These are phyloP conservation scores for Wickerhamomyces sp. DNA, from an alignment of 1,139 yeast genomes.

Conservation along the genomic window DNA sequence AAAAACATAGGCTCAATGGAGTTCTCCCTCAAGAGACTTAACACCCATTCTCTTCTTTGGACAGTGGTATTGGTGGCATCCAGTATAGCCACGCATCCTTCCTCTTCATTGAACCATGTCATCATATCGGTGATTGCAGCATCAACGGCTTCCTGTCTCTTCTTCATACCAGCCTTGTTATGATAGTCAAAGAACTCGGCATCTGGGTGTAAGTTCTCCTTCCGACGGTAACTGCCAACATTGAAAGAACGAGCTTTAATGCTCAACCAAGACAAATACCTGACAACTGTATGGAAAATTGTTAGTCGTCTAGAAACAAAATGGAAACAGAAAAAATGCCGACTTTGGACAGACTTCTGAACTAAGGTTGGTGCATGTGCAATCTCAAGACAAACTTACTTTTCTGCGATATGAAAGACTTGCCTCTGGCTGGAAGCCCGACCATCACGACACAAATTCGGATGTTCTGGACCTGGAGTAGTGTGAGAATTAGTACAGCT, in stretches of 20 bases:
- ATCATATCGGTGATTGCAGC: slow-evolving; percentile 79
- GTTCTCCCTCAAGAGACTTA: slow-evolving; percentile 57
- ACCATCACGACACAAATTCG: slow-evolving; percentile 72
- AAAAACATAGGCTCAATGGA: slow-evolving; percentile 84
- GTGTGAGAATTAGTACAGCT: too few species aligned
- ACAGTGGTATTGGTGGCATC: slow-evolving; percentile 85
- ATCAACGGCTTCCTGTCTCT: slow-evolving; percentile 65
- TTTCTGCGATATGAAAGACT: slow-evolving; percentile 62
- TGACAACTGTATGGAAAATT: slow-evolving; percentile 43
- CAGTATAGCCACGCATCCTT: slow-evolving; percentile 85
- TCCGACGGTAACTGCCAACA: slow-evolving; percentile 80
- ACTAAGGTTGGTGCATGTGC: too few species aligned
- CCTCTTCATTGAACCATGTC: slow-evolving; percentile 76
- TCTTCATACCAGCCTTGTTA: slow-evolving; percentile 57
- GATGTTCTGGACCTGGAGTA: slow-evolving; percentile 56
- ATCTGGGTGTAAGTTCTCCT: slow-evolving; percentile 48
- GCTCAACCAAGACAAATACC: slow-evolving; percentile 89
- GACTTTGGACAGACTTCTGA: too few species aligned
- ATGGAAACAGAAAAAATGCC: neutral
- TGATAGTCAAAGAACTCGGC: slow-evolving; percentile 77
- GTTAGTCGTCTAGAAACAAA: slow-evolving; percentile 1
- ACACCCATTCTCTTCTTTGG: slow-evolving; percentile 62
- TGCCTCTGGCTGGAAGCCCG: slow-evolving; percentile 69
- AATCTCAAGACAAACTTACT: slow-evolving; percentile 19
- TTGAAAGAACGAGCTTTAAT: slow-evolving; percentile 84